These are phyloP conservation scores for Diaporthe caulivora DNA, from an alignment of 2,329 filamentous ascomycete genomes.

Conservation along the genomic window DNA sequence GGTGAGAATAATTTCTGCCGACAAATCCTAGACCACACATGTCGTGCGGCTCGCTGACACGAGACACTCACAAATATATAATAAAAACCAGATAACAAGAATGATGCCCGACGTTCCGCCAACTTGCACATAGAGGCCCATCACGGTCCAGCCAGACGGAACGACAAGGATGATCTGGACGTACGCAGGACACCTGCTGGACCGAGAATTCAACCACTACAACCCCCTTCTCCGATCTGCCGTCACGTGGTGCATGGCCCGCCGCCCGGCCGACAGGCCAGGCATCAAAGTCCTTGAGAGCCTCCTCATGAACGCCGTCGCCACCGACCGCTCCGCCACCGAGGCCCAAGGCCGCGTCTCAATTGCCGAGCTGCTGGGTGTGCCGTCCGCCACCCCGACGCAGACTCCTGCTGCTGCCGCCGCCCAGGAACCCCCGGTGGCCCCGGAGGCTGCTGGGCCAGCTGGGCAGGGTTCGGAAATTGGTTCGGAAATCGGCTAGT, in stretches of 20 bases:
- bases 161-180: neutral
- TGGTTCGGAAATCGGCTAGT: too few relatives aligned
- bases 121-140: neutral
- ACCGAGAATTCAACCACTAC: neutral
- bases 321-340: neutral
- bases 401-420: neutral
- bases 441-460: neutral
- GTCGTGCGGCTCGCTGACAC: neutral
- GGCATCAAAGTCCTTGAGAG: neutral
- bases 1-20: neutral
- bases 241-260: constrained; percentile 29
- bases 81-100: constrained; percentile 28
- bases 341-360: neutral
- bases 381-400: too few relatives aligned
- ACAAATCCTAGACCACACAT: fast-evolving
- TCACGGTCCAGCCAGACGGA: neutral
- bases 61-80: too few relatives aligned
- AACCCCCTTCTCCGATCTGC: neutral
- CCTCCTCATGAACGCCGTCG: neutral
- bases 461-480: too few relatives aligned
- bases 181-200: constrained; percentile 5
- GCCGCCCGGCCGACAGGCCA: neutral
- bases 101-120: constrained; percentile 14
- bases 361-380: neutral
- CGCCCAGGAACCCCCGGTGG: neutral